These are phyloP conservation scores for Piromyces finnis DNA, from an alignment of 192 early-diverging fungal genomes.

Conservation along the genomic window DNA sequence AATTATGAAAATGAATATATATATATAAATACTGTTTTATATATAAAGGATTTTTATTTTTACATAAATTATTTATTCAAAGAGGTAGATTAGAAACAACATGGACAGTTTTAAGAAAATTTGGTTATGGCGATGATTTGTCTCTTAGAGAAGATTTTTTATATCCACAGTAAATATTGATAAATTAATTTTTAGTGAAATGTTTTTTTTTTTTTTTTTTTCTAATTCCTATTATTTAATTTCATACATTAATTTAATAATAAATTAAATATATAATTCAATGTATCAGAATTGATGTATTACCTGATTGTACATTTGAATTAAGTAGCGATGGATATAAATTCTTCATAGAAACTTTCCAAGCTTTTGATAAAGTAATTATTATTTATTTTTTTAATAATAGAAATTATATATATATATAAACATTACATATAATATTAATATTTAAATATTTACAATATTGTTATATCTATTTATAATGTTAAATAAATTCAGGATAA, in stretches of 20 bases:
- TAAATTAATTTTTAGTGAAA: too few relatives aligned
- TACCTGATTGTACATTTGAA: conserved; percentile 79
- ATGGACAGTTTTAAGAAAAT: conserved; percentile 89
- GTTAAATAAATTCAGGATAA: conserved; percentile 42
- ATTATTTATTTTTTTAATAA: too few relatives aligned
- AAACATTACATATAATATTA: too few relatives aligned
- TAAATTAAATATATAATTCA: too few relatives aligned
- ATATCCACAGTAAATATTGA: conserved; percentile 43
- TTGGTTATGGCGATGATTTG: conserved; percentile 94
- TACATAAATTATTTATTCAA: conserved; percentile 94
- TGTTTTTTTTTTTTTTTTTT: neutral
- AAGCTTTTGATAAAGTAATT: conserved; percentile 69
- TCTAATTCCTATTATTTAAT: neutral
- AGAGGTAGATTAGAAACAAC: conserved; percentile 92
- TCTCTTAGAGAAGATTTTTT: conserved; percentile 81
- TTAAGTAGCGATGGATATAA: conserved; percentile 83
- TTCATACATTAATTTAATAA: too few relatives aligned
- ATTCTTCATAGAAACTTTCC: conserved; percentile 88
- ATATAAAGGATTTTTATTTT: conserved; percentile 60
- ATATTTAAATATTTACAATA: too few relatives aligned
- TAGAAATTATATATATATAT: neutral
- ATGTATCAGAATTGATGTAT: conserved; percentile 58
- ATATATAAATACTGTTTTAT: neutral
- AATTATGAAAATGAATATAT: too few relatives aligned
- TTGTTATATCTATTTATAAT: too few relatives aligned